Percentiles rank a stretch among this genome's conserved stretches.
Evolutionary conservation across 495 filamentous ascomycete genomes (phyloP).

Genomic region (Wilcoxina mikolae): DNA sequence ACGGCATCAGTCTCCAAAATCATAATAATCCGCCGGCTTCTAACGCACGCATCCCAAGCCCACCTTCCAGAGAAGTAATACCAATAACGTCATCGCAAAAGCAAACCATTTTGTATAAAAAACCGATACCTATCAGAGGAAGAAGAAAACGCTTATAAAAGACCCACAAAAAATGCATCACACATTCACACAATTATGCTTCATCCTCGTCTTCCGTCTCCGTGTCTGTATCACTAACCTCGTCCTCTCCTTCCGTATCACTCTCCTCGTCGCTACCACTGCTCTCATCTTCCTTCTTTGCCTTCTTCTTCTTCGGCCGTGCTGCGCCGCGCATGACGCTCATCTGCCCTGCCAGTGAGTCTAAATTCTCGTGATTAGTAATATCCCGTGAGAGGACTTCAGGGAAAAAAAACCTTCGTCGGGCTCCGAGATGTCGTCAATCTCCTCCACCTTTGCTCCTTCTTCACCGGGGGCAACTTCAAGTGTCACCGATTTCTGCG

Average conservation of each 20-base stretch:
- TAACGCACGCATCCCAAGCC: too few species aligned
- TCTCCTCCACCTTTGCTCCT: conserved; percentile 60
- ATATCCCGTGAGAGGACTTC: not conserved
- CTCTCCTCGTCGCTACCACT: conserved; percentile 77
- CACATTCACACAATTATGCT: not conserved
- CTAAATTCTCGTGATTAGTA: conserved; percentile 34
- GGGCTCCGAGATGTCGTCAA: conserved; percentile 92
- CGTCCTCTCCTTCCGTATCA: conserved; percentile 46
- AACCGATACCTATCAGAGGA: too few species aligned
- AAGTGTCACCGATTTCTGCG: conserved; percentile 72
- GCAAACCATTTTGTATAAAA: too few species aligned
- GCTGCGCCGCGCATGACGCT: conserved; percentile 52
- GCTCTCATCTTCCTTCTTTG: conserved; percentile 66
- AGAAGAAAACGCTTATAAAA: too few species aligned
- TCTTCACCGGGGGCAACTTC: conserved; percentile 55
- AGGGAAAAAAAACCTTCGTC: conserved; percentile 62
- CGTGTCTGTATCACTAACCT: conserved; percentile 23
- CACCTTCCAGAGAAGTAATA: too few species aligned
- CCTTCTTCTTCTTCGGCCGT: conserved; percentile 43
- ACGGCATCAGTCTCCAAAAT: too few species aligned
- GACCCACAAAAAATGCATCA: too few species aligned
- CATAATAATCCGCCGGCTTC: too few species aligned
- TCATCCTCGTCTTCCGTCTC: conserved; percentile 23
- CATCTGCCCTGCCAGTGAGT: conserved; percentile 93
- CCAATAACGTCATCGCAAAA: too few species aligned